A percentile compares a stretch with the other conserved stretches of the same genome.
phyloP scores from a whole-genome alignment of 352 stramenopile genomes.

The Thraustochytrium sp. region DNA sequence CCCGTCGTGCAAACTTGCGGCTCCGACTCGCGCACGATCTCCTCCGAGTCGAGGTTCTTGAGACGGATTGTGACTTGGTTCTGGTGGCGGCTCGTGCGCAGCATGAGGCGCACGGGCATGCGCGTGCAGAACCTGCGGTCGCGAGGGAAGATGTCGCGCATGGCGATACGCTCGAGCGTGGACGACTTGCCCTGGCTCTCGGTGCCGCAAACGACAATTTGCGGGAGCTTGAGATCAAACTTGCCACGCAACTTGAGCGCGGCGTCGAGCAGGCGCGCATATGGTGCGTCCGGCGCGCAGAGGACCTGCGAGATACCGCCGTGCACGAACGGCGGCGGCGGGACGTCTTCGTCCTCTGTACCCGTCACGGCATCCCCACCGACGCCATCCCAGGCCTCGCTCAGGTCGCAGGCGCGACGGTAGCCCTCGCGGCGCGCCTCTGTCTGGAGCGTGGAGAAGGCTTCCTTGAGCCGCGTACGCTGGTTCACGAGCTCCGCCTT shows the following conservation, averaged over 20 bases:
- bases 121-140: too few relatives aligned
- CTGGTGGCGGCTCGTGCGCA: too few relatives aligned
- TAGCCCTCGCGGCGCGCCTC: background rate
- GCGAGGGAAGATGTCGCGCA: too few relatives aligned
- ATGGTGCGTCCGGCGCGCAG: background rate
- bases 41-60: constrained; percentile 51
- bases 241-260: background rate
- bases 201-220: constrained; percentile 14
- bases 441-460: background rate
- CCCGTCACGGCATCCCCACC: background rate
- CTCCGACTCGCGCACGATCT: constrained; percentile 50
- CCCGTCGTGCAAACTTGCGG: too few relatives aligned
- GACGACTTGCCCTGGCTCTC: constrained; percentile 10
- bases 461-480: background rate
- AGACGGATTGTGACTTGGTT: background rate
- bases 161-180: constrained; percentile 1
- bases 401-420: background rate
- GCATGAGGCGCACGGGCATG: too few relatives aligned
- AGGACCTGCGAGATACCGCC: background rate
- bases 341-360: background rate
- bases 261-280: background rate
- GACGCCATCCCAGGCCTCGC: background rate
- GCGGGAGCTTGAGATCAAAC: background rate
- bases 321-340: background rate
- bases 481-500: background rate